phyloP scores from a whole-genome alignment of 176 grass and related monocot species.

The bread wheat (Triticum aestivum) region IWGSC_CS_RefSeq_v2.1 NC_057801.1:818796388-818796887 shows the following conservation, averaged over 20 bases:
- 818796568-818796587: background rate
- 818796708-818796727: conserved; percentile 49
- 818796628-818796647: conserved; percentile 39
- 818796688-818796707: conserved; percentile 42
- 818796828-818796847: conserved; percentile 21
- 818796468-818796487: conserved; percentile 36
- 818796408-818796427: background rate
- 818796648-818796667: conserved; percentile 14
- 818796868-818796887: conserved; percentile 46
- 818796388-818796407: background rate
- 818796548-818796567: conserved; percentile 14
- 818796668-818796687: conserved; percentile 23
- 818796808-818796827: background rate
- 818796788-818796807: conserved; percentile 51
- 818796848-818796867: conserved; percentile 40
- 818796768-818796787: conserved; percentile 46
- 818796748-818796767: conserved; percentile 32
- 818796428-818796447: background rate
- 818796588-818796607: background rate
- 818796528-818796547: conserved; percentile 19
- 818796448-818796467: conserved; percentile 32
- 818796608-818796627: background rate
- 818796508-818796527: background rate
- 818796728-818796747: conserved; percentile 39
- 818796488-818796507: conserved; percentile 35